Percentiles rank a stretch among this genome's conserved stretches.
Evolutionary conservation across 306 rosid genomes (phyloP).

Genomic region (Medicago arabica): DNA sequence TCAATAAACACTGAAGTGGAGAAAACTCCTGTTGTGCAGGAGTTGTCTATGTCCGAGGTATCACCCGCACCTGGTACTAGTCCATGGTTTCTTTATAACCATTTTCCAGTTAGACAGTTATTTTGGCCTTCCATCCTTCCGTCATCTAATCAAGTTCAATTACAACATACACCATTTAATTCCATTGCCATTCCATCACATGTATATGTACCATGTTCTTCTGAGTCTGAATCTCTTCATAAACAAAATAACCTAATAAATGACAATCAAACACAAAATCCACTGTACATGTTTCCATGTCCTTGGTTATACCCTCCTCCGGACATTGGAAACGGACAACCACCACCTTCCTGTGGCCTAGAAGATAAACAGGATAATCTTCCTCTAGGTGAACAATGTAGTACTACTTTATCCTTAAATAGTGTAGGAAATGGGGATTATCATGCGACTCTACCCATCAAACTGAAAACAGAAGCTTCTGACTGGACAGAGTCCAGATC

Average conservation of each 20-base stretch:
- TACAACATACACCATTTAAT: constrained; percentile 54
- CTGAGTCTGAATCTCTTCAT: constrained; percentile 49
- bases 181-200: constrained; percentile 55
- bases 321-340: constrained; percentile 58
- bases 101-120: constrained; percentile 60
- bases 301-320: constrained; percentile 81
- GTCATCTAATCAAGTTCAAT: constrained; percentile 58
- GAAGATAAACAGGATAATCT: constrained; percentile 52
- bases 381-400: constrained; percentile 48
- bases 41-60: constrained; percentile 51
- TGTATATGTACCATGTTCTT: constrained; percentile 54
- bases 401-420: constrained; percentile 56
- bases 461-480: constrained; percentile 57
- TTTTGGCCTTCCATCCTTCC: constrained; percentile 77
- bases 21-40: constrained; percentile 52
- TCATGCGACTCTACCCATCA: constrained; percentile 47
- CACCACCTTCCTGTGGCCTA: constrained; percentile 51
- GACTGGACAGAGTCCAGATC: constrained; percentile 48
- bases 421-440: constrained; percentile 47
- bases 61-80: constrained; percentile 51
- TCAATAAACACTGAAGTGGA: constrained; percentile 53
- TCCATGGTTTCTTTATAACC: constrained; percentile 68
- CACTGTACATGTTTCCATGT: constrained; percentile 67
- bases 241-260: constrained; percentile 52
- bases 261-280: constrained; percentile 53